Evolutionary conservation across 805 yeast genomes (phyloP), one percentile per base, ranked within the genome.

Genomic region (Wickerhamiella alocasiicola): DNA sequence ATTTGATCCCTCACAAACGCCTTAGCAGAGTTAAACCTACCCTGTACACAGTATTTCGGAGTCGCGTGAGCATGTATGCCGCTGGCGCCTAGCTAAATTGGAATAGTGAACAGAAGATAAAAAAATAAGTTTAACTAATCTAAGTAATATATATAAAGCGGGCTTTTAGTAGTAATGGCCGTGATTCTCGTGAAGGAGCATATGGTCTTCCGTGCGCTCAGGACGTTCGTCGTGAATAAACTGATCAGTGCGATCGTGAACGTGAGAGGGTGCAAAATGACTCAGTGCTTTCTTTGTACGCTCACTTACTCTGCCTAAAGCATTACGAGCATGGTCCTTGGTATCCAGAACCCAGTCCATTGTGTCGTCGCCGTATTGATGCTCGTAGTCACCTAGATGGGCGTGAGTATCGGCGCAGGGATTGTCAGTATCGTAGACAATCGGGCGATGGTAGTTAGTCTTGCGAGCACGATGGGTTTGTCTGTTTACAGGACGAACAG

Each of bases 201-300:
- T 15, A 20, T 37, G 41, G 35, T 37, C 41, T 23, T 37, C 35
- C 16, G 19, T 37, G 18, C 35, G 41, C 17, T 16, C 30, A 18
- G 41, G 41, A 27, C 35, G 41, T 35, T 37, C 41, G 9, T 37
- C 41, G 16, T 37, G 41, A 5, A 30, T 25, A 37, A 37, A 30
- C 34, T 37, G 41, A 24, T 37, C 41, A 7, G 23, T 19, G 13
- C 41, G 41, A 12, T 37, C 41, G 28, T 30, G 41, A 20, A 37
- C 7, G 21, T 37, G 41, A 6, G 35, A 30, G 9, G 41, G 41
- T 9, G 18, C 20, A 24, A 37, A 37, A 24, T 37, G 41, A 24
- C 41, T 37, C n/a, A 24, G 9, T 6, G 35, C 35, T 17, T 37
- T 37, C 30, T 30, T 29, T 4, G 24, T 12, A 13, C 41, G 41